Conservation (phyloP, 306 rosid genomes). For the Cicer yamashitae region DNA sequence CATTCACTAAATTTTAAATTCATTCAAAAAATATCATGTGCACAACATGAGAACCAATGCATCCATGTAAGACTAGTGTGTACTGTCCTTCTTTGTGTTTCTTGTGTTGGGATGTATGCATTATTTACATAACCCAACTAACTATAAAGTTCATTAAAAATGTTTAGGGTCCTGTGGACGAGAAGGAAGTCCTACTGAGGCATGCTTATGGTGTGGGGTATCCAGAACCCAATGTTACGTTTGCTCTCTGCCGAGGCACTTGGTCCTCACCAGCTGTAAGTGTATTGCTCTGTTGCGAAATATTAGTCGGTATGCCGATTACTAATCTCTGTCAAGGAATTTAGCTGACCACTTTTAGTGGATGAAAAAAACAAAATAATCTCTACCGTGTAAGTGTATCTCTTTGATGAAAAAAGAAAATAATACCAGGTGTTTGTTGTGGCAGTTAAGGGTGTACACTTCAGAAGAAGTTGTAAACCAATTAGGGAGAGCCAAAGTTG, state of each 20-base stretch:
- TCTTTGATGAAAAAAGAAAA: constrained; percentile 2
- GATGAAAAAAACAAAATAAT: too few relatives aligned
- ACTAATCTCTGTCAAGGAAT: too few relatives aligned
- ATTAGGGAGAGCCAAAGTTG: constrained; percentile 80
- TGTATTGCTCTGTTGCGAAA: neutral
- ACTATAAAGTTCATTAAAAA: constrained; percentile 23
- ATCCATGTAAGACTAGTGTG: neutral
- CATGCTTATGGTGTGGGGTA: constrained; percentile 84
- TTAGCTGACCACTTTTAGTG: too few relatives aligned
- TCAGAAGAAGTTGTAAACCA: constrained; percentile 77
- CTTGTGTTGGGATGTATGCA: neutral
- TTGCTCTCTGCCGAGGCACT: constrained; percentile 88
- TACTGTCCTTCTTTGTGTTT: too few relatives aligned
- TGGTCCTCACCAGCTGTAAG: constrained; percentile 97
- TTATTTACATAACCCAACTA: constrained; percentile 1
- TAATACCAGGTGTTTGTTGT: constrained; percentile 9
- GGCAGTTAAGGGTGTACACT: constrained; percentile 84
- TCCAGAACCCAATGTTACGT: constrained; percentile 89
- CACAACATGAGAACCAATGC: too few relatives aligned
- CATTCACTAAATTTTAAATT: too few relatives aligned
- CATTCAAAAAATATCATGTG: too few relatives aligned
- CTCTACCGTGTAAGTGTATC: too few relatives aligned
- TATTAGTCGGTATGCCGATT: too few relatives aligned
- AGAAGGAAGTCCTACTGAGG: constrained; percentile 73
- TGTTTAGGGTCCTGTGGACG: constrained; percentile 60